Conservation (phyloP, 768 basidiomycete species). For the Mycena metata region DNA sequence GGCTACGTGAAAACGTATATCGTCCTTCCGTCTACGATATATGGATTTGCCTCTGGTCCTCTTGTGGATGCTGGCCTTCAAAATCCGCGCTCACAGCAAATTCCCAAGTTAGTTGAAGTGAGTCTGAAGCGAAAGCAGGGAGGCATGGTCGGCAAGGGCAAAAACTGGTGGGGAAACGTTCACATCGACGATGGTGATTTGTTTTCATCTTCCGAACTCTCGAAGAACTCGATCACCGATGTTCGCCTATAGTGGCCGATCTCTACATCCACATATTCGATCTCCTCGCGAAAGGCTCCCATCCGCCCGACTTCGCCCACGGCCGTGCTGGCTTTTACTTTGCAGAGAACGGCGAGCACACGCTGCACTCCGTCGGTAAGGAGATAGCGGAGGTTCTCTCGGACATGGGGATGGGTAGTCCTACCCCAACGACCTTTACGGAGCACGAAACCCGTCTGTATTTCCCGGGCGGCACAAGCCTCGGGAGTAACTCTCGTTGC, state of each 20-base stretch:
- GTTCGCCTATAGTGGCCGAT: conserved; percentile 53
- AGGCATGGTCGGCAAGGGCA: conserved; percentile 66
- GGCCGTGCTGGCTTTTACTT: conserved; percentile 64
- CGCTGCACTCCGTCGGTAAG: conserved; percentile 50
- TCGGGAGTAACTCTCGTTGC: conserved; percentile 61
- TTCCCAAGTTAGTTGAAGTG: conserved; percentile 59
- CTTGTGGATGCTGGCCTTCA: conserved; percentile 66
- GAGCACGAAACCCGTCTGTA: conserved; percentile 56
- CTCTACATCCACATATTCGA: conserved; percentile 60
- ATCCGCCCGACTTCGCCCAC: conserved; percentile 53
- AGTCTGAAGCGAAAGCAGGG: conserved; percentile 59
- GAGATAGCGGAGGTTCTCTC: conserved; percentile 54
- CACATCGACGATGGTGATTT: conserved; percentile 64
- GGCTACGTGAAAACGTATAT: conserved; percentile 68
- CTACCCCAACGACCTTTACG: conserved; percentile 61
- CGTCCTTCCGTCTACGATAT: conserved; percentile 67
- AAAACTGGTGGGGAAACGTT: conserved; percentile 68
- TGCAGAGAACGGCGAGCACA: conserved; percentile 63
- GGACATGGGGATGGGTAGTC: conserved; percentile 50
- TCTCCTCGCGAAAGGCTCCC: conserved; percentile 42
- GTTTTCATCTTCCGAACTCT: not conserved
- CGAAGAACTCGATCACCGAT: not conserved
- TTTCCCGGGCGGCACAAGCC: conserved; percentile 50
- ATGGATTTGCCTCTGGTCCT: conserved; percentile 59
- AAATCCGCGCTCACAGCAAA: conserved; percentile 64